Conservation (phyloP, 2,329 filamentous ascomycete genomes). For the Colletotrichum plurivorum region DNA sequence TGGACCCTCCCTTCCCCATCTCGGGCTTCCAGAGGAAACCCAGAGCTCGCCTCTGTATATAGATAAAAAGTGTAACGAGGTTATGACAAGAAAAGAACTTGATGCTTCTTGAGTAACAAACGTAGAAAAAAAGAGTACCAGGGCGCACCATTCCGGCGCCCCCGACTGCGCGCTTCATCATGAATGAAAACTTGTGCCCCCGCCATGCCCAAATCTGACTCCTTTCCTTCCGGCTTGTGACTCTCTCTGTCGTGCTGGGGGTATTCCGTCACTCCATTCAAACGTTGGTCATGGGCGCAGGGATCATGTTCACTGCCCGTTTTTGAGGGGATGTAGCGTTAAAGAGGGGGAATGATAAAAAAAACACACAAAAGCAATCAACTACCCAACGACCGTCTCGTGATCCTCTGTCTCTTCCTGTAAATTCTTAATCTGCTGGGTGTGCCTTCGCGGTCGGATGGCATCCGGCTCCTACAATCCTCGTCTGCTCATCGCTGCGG, state of each 20-base stretch:
- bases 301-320: conserved; percentile 29
- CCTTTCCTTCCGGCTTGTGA: conserved; percentile 39
- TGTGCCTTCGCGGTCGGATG: background rate
- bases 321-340: conserved; percentile 30
- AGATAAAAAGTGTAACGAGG: conserved; percentile 24
- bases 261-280: conserved; percentile 41
- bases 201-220: conserved; percentile 40
- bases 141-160: background rate
- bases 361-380: conserved; percentile 32
- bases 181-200: conserved; percentile 34
- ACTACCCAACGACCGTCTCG: conserved; percentile 38
- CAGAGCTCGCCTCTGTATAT: conserved; percentile 31
- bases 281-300: conserved; percentile 40
- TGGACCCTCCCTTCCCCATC: background rate
- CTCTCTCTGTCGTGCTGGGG: conserved; percentile 36
- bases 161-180: conserved; percentile 26
- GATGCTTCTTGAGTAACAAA: conserved; percentile 28
- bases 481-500: conserved; percentile 71
- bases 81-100: conserved; percentile 29
- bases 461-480: conserved; percentile 10
- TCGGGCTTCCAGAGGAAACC: background rate
- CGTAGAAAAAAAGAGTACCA: background rate
- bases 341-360: conserved; percentile 28
- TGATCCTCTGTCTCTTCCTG: conserved; percentile 13
- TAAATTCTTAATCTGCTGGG: conserved; percentile 47